Evolutionary conservation across 805 yeast species (phyloP).

Genomic region (Wickerhamiella slavikovae): DNA sequence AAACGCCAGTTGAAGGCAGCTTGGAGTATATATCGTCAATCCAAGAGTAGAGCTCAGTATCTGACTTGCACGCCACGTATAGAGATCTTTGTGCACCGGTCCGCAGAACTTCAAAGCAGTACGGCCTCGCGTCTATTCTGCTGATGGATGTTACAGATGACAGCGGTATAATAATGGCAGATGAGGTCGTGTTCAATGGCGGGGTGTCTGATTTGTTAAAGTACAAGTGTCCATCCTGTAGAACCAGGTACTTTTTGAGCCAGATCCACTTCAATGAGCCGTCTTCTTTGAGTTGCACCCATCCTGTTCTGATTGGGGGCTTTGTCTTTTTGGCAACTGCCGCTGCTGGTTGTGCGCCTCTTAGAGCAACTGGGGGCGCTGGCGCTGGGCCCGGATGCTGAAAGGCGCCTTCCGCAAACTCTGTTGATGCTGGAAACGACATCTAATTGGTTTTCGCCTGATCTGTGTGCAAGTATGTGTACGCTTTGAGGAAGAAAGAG

Average conservation of each 20-base stretch:
- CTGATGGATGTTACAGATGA: constrained; percentile 42
- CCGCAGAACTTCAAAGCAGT: constrained; percentile 54
- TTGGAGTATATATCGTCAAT: constrained; percentile 51
- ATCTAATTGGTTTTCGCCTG: too few relatives aligned
- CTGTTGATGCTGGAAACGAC: constrained; percentile 8
- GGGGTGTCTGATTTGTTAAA: constrained; percentile 48
- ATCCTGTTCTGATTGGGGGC: constrained; percentile 32
- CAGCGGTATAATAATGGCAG: constrained; percentile 26
- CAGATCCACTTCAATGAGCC: constrained; percentile 69
- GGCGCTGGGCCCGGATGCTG: constrained; percentile 12
- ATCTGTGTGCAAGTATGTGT: too few relatives aligned
- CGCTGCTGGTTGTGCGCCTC: neutral
- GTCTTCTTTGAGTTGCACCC: constrained; percentile 86
- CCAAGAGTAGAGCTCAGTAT: constrained; percentile 74
- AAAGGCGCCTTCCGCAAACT: constrained; percentile 10
- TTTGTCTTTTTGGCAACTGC: constrained; percentile 7
- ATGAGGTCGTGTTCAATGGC: constrained; percentile 6
- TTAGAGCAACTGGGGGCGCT: constrained; percentile 4
- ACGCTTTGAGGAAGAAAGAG: too few relatives aligned
- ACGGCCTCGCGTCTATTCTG: constrained; percentile 51
- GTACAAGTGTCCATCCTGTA: constrained; percentile 54
- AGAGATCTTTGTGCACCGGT: constrained; percentile 32
- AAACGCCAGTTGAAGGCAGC: constrained; percentile 32
- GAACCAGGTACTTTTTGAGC: constrained; percentile 71
- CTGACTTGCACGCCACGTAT: constrained; percentile 53